Percentiles rank a stretch among this genome's conserved stretches.
These are phyloP conservation scores for Scutellaria baicalensis DNA, from an alignment of 257 asterid genomes.

Conservation along the genomic window DNA sequence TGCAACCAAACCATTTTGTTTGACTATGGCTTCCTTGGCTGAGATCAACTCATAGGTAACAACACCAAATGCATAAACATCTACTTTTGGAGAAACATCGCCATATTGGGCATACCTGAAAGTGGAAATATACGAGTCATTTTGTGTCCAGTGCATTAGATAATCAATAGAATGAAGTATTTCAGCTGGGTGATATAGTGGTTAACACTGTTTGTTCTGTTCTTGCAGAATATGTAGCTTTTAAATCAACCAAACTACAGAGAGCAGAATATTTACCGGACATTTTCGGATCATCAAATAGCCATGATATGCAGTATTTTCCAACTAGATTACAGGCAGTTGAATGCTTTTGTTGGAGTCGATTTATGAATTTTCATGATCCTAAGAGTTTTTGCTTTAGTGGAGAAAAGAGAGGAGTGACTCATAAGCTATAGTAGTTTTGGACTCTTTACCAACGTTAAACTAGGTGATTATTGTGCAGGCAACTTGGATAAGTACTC, in stretches of 20 bases:
- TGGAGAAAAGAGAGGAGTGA: not conserved
- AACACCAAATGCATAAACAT: constrained; percentile 94
- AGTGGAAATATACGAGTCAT: constrained; percentile 4
- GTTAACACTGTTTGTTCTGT: not conserved
- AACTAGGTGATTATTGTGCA: not conserved
- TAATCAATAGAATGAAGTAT: not conserved
- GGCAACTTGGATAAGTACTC: not conserved
- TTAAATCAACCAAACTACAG: not conserved
- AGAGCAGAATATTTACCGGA: not conserved
- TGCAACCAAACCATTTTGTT: constrained; percentile 36
- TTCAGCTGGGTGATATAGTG: not conserved
- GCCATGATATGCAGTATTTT: not conserved
- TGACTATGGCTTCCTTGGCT: constrained; percentile 87
- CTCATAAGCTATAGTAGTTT: not conserved
- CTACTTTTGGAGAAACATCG: constrained; percentile 86
- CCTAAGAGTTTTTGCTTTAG: not conserved
- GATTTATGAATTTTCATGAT: not conserved
- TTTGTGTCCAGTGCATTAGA: not conserved
- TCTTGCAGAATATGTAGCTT: not conserved
- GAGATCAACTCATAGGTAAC: constrained; percentile 87
- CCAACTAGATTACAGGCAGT: not conserved
- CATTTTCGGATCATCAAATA: not conserved
- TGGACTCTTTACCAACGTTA: not conserved
- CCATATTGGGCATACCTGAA: constrained; percentile 93
- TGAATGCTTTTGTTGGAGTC: not conserved